Evolutionary conservation across 495 filamentous ascomycete genomes (phyloP), one percentile per base, ranked within the genome.

Genomic region (Chaetomidium leptoderma): DNA sequence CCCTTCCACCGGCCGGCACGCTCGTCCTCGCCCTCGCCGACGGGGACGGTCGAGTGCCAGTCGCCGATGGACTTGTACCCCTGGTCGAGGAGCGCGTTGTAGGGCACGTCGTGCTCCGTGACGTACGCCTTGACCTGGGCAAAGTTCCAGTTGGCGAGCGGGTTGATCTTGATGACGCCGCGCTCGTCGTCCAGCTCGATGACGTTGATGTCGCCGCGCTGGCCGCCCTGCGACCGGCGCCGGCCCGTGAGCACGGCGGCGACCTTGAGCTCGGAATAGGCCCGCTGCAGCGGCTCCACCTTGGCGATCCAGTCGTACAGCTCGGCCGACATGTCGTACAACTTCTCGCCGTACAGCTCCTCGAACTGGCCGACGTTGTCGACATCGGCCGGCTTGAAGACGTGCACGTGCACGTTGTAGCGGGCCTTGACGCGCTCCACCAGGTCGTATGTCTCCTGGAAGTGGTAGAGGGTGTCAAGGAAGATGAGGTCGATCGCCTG

Each of bases 41-140:
- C 89, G 6, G 93, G 92, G 63, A 86, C 87, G 39, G 93, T 98
- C 35, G 89, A 93, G 77, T 98, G 93, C 89, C 92, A 97, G 74
- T 98, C 93, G 60, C 93, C 93, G 59, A 98, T 79, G 60, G 89
- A 93, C 82, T 97, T 97, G 82, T 98, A 98, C 16, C 95, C 91
- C 53, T 76, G 78, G 75, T 97, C 89, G 5, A 98, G 79, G 11
- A 98, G 80, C 54, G 81, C 86, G 67, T 98, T 98, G 80, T 96
- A 97, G 1, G 93, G 95, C 4, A 98, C 89, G 55, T 93, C 68
- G 75, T 96, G 81, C 60, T 87, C 85, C 54, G 83, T 79, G 78
- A 96, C 78, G 72, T 98, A 98, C 33, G 81, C 79, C 72, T 90
- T 83, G 44, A 98, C 93, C 69, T 97, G 88, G 53, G 83, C 74